phyloP scores from a whole-genome alignment of 2,329 filamentous ascomycete genomes.

The Fusarium xyrophilum region DNA sequence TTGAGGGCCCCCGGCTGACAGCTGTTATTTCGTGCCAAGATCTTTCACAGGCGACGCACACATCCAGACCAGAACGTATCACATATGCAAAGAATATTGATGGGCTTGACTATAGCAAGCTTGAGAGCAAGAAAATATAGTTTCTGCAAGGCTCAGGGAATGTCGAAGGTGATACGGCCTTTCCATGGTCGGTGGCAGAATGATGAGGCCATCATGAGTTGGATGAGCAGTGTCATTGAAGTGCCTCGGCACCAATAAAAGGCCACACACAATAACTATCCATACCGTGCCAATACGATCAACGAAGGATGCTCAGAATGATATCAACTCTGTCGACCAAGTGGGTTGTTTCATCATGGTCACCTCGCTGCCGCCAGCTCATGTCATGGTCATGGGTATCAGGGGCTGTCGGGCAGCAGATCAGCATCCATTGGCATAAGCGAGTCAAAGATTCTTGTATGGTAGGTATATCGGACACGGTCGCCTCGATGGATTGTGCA shows the following conservation, averaged over 20 bases:
- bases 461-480: not conserved
- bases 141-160: not conserved
- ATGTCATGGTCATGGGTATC: not conserved
- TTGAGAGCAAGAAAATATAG: not conserved
- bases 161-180: not conserved
- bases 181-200: not conserved
- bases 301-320: not conserved
- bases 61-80: not conserved
- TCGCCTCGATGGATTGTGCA: not conserved
- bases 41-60: not conserved
- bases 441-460: not conserved
- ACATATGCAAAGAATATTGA: not conserved
- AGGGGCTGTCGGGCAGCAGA: not conserved
- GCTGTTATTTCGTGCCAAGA: not conserved
- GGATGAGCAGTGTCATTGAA: not conserved
- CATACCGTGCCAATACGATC: too few species aligned
- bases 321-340: not conserved
- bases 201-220: slow-evolving; percentile 9
- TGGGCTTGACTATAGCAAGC: not conserved
- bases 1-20: too few species aligned
- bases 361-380: not conserved
- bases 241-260: not conserved
- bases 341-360: slow-evolving; percentile 6
- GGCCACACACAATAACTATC: not conserved
- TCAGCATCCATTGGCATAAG: not conserved